These are phyloP conservation scores for Trichophyton benhamiae DNA, from an alignment of 2,329 filamentous ascomycete genomes.

Conservation along the genomic window DNA sequence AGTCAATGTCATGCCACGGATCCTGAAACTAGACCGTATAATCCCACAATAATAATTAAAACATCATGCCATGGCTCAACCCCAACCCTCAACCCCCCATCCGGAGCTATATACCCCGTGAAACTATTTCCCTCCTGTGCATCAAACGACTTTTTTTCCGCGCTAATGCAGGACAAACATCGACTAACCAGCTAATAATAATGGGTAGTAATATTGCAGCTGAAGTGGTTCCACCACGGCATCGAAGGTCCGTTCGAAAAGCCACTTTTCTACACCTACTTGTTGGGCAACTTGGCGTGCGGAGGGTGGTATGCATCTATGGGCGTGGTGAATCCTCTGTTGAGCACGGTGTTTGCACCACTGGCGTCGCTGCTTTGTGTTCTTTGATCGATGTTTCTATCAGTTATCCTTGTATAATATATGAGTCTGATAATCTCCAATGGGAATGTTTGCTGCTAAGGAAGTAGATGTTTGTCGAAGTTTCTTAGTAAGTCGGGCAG, in stretches of 20 bases:
- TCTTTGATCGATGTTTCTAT: not conserved
- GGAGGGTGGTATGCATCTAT: not conserved
- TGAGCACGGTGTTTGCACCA: not conserved
- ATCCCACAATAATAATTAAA: too few relatives aligned
- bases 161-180: not conserved
- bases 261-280: not conserved
- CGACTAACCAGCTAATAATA: too few relatives aligned
- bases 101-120: not conserved
- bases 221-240: conserved; percentile 1
- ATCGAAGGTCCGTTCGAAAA: not conserved
- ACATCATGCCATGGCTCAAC: not conserved
- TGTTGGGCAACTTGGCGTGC: not conserved
- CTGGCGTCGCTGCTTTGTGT: not conserved
- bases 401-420: not conserved
- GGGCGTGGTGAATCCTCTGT: not conserved
- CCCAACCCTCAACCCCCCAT: not conserved
- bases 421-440: not conserved
- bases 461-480: not conserved
- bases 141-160: not conserved
- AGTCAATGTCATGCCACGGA: not conserved
- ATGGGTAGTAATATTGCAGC: not conserved
- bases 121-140: too few relatives aligned
- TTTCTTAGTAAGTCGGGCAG: not conserved
- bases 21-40: too few relatives aligned
- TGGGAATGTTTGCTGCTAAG: not conserved